Conservation (phyloP, 2,329 filamentous ascomycete species). For the Fusarium irregulare region DNA sequence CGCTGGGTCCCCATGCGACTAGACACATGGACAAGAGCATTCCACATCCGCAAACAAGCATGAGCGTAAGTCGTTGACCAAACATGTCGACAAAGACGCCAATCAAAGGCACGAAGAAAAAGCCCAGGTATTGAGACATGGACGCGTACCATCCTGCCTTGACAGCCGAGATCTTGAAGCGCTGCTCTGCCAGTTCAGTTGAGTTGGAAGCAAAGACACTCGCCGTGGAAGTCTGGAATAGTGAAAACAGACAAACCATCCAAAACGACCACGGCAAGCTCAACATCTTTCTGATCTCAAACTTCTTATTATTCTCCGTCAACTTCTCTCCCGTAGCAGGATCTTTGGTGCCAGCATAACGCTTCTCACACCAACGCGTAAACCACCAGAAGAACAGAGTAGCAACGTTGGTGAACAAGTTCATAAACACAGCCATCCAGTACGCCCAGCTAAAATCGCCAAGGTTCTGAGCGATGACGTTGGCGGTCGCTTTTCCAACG, state of each 20-base stretch:
- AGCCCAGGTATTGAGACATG: constrained; percentile 64
- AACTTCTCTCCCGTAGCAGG: constrained; percentile 68
- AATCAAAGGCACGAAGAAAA: constrained; percentile 68
- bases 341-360: constrained; percentile 61
- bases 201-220: constrained; percentile 67
- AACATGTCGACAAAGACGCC: constrained; percentile 67
- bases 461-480: constrained; percentile 66
- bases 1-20: constrained; percentile 61
- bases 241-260: constrained; percentile 64
- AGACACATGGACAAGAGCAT: constrained; percentile 66
- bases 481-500: constrained; percentile 69
- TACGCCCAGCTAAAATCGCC: constrained; percentile 72
- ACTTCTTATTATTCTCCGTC: constrained; percentile 69
- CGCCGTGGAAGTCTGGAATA: constrained; percentile 69
- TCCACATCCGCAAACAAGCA: constrained; percentile 61
- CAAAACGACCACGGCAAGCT: constrained; percentile 71
- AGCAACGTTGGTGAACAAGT: constrained; percentile 69
- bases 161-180: constrained; percentile 65
- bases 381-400: constrained; percentile 67
- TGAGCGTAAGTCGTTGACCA: constrained; percentile 66
- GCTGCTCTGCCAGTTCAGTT: constrained; percentile 70
- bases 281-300: constrained; percentile 66
- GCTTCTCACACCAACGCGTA: constrained; percentile 60
- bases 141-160: constrained; percentile 71
- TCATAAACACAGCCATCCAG: constrained; percentile 72